Conservation (phyloP, 2,329 filamentous ascomycete species). For the Penicillium corylophilum region DNA sequence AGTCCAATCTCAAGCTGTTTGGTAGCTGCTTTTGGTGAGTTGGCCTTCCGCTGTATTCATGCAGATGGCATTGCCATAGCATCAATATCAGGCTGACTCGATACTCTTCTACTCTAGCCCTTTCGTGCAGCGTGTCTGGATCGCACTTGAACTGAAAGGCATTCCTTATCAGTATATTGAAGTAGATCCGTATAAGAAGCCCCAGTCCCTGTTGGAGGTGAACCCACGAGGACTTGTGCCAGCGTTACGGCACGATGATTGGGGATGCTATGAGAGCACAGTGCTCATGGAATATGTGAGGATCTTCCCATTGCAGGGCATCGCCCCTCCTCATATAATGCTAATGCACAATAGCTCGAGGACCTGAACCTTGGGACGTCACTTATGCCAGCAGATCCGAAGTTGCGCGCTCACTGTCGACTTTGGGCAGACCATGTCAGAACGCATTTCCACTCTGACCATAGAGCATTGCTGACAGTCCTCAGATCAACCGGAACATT, state of each 20-base stretch:
- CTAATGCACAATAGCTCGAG: constrained; percentile 60
- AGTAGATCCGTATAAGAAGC: constrained; percentile 75
- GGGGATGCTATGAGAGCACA: constrained; percentile 77
- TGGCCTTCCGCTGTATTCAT: not conserved
- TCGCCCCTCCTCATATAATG: not conserved
- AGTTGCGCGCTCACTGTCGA: constrained; percentile 69
- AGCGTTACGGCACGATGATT: constrained; percentile 72
- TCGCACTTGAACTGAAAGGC: constrained; percentile 76
- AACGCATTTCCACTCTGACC: not conserved
- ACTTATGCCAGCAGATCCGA: constrained; percentile 62
- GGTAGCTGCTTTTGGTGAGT: constrained; percentile 77
- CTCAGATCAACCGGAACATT: constrained; percentile 72
- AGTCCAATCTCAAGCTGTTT: constrained; percentile 72
- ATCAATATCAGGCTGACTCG: not conserved
- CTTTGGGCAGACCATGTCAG: constrained; percentile 78
- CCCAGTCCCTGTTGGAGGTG: constrained; percentile 67
- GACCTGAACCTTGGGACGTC: constrained; percentile 63
- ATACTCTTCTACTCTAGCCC: constrained; percentile 54
- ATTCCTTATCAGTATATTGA: constrained; percentile 84
- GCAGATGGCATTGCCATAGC: not conserved
- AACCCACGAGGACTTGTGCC: constrained; percentile 76
- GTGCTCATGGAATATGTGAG: constrained; percentile 82
- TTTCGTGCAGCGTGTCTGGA: constrained; percentile 87
- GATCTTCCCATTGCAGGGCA: constrained; percentile 2
- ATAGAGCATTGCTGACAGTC: constrained; percentile 11